Percentiles rank a stretch among this genome's conserved stretches.
phyloP scores from a whole-genome alignment of 148 eudicot species.

The Limonium bicolor region DNA sequence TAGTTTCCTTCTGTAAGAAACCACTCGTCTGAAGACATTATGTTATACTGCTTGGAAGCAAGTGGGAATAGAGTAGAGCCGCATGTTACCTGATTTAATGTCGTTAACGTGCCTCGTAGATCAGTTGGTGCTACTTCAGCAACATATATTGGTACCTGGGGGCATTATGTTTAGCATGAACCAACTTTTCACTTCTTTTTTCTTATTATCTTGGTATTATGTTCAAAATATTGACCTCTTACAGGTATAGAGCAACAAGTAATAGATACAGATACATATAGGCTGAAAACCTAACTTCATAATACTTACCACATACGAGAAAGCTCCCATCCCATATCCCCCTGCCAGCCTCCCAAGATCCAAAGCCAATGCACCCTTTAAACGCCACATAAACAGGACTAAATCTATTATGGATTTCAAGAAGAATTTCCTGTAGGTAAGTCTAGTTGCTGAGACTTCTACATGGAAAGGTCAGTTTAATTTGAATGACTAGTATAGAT shows the following conservation, averaged over 20 bases:
- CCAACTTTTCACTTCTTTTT: neutral
- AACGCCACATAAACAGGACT: neutral
- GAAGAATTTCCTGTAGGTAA: neutral
- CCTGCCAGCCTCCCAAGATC: conserved; percentile 82
- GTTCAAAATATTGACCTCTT: neutral
- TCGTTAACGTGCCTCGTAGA: conserved; percentile 75
- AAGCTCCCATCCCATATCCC: conserved; percentile 94
- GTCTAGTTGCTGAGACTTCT: neutral
- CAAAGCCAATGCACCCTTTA: conserved; percentile 38
- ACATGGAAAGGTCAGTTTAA: neutral
- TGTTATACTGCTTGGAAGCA: too few relatives aligned
- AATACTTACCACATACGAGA: conserved; percentile 71
- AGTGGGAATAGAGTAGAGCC: too few relatives aligned
- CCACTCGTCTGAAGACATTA: neutral
- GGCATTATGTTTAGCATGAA: neutral
- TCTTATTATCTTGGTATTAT: neutral
- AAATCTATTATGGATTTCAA: too few relatives aligned
- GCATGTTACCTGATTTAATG: conserved; percentile 63
- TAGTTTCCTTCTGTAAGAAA: neutral
- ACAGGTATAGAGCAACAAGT: neutral
- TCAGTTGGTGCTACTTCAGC: conserved; percentile 84
- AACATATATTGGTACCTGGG: conserved; percentile 74
- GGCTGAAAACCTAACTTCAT: neutral
- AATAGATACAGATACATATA: neutral
- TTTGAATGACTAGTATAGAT: neutral